Conservation (phyloP, 1,284 basidiomycete genomes). For the Sporisorium exsertum region DNA sequence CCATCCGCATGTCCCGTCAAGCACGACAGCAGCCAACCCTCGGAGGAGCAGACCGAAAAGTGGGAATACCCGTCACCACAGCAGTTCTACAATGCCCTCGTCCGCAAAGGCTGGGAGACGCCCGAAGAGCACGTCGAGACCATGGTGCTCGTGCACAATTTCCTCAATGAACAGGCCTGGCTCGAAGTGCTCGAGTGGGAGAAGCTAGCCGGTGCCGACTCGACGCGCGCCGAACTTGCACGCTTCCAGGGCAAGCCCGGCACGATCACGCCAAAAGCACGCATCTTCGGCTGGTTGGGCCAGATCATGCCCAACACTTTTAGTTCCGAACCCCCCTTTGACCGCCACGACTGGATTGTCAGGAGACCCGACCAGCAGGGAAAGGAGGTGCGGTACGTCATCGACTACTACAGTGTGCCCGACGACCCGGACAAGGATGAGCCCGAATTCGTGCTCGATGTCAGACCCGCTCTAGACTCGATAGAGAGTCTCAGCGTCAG, state of each 20-base stretch:
- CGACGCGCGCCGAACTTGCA: conserved; percentile 75
- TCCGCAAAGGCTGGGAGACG: conserved; percentile 96
- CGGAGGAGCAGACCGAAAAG: conserved; percentile 66
- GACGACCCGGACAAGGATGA: conserved; percentile 61
- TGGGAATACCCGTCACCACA: conserved; percentile 99
- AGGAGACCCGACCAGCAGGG: conserved; percentile 73
- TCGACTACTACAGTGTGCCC: conserved; percentile 67
- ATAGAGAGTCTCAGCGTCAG: conserved; percentile 51
- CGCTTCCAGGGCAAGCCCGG: conserved; percentile 91
- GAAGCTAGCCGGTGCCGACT: conserved; percentile 66
- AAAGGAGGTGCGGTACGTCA: conserved; percentile 66
- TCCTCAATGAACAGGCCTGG: conserved; percentile 97
- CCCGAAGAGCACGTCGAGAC: conserved; percentile 95
- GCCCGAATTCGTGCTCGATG: conserved; percentile 63
- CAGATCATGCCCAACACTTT: conserved; percentile 88
- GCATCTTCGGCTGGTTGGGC: conserved; percentile 84
- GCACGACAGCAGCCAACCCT: conserved; percentile 39
- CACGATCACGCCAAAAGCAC: conserved; percentile 82
- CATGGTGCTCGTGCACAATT: conserved; percentile 99
- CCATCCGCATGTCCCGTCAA: conserved; percentile 65
- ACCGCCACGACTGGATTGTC: conserved; percentile 98
- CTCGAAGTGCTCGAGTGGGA: conserved; percentile 95
- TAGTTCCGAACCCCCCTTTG: conserved; percentile 92
- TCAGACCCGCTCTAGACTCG: conserved; percentile 62
- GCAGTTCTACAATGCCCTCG: conserved; percentile 97